Base-by-base conservation (phyloP, 345 rosid species). In the Boechera stricta region DNA sequence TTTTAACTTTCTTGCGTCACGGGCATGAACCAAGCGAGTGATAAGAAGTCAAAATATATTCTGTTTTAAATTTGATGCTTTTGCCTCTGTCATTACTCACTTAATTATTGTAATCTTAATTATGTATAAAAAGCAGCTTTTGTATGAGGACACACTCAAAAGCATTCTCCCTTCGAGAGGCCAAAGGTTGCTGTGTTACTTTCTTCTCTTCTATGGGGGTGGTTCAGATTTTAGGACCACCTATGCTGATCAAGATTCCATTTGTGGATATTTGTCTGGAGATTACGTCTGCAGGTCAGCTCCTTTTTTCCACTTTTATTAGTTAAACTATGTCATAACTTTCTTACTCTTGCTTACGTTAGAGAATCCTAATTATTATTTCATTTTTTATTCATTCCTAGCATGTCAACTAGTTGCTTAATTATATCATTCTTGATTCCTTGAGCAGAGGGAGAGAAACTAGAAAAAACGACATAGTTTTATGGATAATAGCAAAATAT, bases 61-160 rank as follows among this genome's bases (percentile, higher is more conserved):
- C 47, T 59, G 77, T 51, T 49, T 54, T 6, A 41, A 48, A 31
- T 39, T 58, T 65, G 81, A 65, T 78, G 77, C 70, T 67, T 78
- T 78, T 73, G 78, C 78, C 68, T 67, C 82, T 78, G 74, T 73
- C 82, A 78, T 78, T 67, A 67, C 11, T 72, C 78, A 78, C 77
- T 67, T 72, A 78, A 72, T 73, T 59, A 59, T 72, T 52, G 69
- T 72, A 72, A 73, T 52, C 73, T 67, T 59, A 78, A 64, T 78
- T 60, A 62, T 62, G 18, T 35, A 44, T 53, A 10, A 16, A 78
- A 78, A 66, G 77, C 73, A 58, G 58, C 77, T 78, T 78, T 78
- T 66, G 73, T 60, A 57, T 7, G n/a, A 72, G 77, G 64, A 66
- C 77, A 51, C 73, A 28, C 62, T 72, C 42, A 42, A 78, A 78